Conservation (phyloP, 2,329 filamentous ascomycete genomes). For the Magnaporthales sp. region DNA sequence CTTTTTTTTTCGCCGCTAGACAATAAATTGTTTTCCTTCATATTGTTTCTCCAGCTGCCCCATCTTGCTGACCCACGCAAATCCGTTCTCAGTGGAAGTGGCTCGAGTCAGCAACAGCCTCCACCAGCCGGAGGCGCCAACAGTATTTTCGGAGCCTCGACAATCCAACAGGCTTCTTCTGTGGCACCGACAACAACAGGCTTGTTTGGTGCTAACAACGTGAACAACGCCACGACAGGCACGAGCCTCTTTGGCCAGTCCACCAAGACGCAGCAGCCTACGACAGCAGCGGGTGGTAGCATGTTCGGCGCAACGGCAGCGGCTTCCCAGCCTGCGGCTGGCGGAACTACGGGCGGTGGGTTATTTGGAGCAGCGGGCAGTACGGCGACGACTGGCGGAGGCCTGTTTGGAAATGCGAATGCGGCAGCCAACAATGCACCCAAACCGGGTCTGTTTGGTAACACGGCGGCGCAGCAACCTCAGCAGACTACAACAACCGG, state of each 20-base stretch:
- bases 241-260: neutral
- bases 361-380: neutral
- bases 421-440: neutral
- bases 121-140: slow-evolving; percentile 16
- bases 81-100: neutral
- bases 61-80: neutral
- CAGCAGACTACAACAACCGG: slow-evolving; percentile 10
- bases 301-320: slow-evolving; percentile 11
- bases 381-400: neutral
- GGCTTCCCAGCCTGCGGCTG: slow-evolving; percentile 12
- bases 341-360: neutral
- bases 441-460: slow-evolving; percentile 1
- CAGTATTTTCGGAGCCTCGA: slow-evolving; percentile 26
- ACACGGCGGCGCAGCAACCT: slow-evolving; percentile 10
- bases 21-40: neutral
- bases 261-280: slow-evolving; percentile 9
- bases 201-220: slow-evolving; percentile 9
- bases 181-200: slow-evolving; percentile 1
- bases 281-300: slow-evolving; percentile 2
- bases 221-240: neutral
- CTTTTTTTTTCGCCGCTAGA: too few species aligned
- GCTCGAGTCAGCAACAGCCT: slow-evolving; percentile 18
- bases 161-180: slow-evolving; percentile 5
- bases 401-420: slow-evolving; percentile 1
- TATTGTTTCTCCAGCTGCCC: neutral